Percentiles rank a stretch among this genome's conserved stretches.
Evolutionary conservation across 257 asterid genomes (phyloP).

Genomic region (Penstemon newberryi): DNA sequence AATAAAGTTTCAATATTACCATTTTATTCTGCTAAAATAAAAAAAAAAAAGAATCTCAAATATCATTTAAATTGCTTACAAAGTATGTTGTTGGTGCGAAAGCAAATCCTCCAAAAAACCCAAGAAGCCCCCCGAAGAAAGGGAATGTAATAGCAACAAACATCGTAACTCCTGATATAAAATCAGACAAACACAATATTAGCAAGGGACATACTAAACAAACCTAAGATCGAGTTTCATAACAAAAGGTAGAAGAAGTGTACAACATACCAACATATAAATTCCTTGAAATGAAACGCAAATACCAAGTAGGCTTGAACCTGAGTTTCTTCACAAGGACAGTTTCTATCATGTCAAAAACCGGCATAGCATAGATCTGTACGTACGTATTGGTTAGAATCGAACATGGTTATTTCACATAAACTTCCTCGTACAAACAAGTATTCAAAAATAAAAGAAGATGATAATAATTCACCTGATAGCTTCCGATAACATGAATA

Average conservation of each 20-base stretch:
- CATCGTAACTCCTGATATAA: conserved; percentile 75
- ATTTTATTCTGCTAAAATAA: not conserved
- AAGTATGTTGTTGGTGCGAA: conserved; percentile 96
- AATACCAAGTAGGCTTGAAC: conserved; percentile 67
- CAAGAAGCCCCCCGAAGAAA: conserved; percentile 89
- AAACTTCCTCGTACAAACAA: not conserved
- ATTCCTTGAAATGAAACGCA: conserved; percentile 66
- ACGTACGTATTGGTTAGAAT: not conserved
- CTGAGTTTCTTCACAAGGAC: conserved; percentile 66
- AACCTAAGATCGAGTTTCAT: not conserved
- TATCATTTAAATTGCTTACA: conserved; percentile 43
- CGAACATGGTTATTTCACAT: not conserved
- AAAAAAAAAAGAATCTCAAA: not conserved
- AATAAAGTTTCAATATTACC: not conserved
- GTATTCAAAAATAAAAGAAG: not conserved
- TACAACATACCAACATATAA: conserved; percentile 63
- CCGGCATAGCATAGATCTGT: conserved; percentile 93
- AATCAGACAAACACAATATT: not conserved
- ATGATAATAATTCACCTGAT: conserved; percentile 53
- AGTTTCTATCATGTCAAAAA: conserved; percentile 87
- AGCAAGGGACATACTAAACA: not conserved
- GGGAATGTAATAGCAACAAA: conserved; percentile 84
- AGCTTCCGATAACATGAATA: conserved; percentile 90
- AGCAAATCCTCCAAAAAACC: conserved; percentile 91
- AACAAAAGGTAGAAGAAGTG: not conserved